Base-by-base conservation (phyloP, 352 stramenopile species). In the Phytopythium delawarense region DNA sequence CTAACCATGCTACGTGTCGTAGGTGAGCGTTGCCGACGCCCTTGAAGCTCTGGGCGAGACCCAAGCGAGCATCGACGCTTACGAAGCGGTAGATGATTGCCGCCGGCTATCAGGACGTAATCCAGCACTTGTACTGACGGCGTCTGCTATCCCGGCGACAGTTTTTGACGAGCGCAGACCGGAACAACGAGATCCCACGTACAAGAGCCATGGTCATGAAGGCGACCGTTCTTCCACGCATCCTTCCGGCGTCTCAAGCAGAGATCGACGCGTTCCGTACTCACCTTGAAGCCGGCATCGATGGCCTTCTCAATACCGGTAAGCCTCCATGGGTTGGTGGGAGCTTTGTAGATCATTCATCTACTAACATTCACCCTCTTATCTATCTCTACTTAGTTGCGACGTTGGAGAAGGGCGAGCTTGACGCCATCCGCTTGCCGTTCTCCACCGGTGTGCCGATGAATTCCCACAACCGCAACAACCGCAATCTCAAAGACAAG, bases 381-480 rank as follows among this genome's bases (percentile, higher is more conserved):
- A 13, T 20, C 21, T 45, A 57, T 28, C 3, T 13, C 42, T 25
- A 12, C 57, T 2, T 52, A 83, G 65, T 78, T 50, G 40, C 68
- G 39, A 67, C 49, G 5, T 63, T 88, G 13, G 63, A 75, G 4
- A 65, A 28, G 2, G 78, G 67, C 4, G 69, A 79, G 25, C 59
- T 90, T 25, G 83, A 92, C 51, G 74, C 80, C 7, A 81, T 66
- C 54, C 83, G 71, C 53, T 66, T 88, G 5, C 44, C 76, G 9
- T 75, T 90, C 23, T 92, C 83, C 7, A 88, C 79, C 7, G 76
- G 49, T 9, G 71, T 89, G 15, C 79, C 69, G 4, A 63, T 92
- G 61, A 84, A 81, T 37, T 60, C 76, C 1, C 83, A 92, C 70
- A 84, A 90, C 58, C 65, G 71, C 62, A 92, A 88, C 66, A 92